Evolutionary conservation across 371 early-diverging fungal species (phyloP).

Genomic region (Actinomortierella wolfii): DNA sequence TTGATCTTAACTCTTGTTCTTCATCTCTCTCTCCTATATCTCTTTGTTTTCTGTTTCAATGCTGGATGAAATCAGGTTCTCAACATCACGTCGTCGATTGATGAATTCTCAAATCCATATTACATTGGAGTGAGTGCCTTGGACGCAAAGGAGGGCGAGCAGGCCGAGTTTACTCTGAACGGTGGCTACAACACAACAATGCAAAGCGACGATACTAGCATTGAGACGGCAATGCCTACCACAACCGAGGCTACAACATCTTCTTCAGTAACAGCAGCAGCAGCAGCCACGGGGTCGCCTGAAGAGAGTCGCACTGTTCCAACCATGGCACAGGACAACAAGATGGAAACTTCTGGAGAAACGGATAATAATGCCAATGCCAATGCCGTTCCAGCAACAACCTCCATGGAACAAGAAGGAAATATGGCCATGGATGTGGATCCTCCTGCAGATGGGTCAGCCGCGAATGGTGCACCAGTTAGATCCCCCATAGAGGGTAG

Average conservation of each 20-base stretch:
- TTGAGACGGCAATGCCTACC: slow-evolving; percentile 5
- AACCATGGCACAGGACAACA: slow-evolving; percentile 10
- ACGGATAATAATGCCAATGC: background rate
- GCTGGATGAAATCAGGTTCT: slow-evolving; percentile 18
- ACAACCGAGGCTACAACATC: background rate
- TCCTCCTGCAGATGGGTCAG: background rate
- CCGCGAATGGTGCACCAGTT: slow-evolving; percentile 3
- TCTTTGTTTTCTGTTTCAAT: background rate
- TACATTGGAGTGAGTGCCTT: slow-evolving; percentile 35
- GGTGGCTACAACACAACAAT: slow-evolving; percentile 16
- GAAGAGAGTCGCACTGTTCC: background rate
- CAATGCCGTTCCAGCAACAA: background rate
- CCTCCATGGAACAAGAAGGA: background rate
- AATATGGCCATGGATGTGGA: slow-evolving; percentile 11
- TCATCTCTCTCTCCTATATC: no score
- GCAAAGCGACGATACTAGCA: slow-evolving; percentile 13
- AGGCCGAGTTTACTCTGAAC: slow-evolving; percentile 4
- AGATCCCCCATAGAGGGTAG: no score
- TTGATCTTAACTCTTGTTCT: no score
- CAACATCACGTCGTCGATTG: slow-evolving; percentile 40
- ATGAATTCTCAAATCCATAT: slow-evolving; percentile 40
- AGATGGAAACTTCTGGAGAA: background rate
- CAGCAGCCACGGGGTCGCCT: slow-evolving; percentile 11
- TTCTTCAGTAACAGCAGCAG: background rate
- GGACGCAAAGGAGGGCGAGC: slow-evolving; percentile 6